A percentile compares a stretch with the other conserved stretches of the same genome.
Conservation (phyloP, 139 green algal species). For the Trebouxia sp. region DNA sequence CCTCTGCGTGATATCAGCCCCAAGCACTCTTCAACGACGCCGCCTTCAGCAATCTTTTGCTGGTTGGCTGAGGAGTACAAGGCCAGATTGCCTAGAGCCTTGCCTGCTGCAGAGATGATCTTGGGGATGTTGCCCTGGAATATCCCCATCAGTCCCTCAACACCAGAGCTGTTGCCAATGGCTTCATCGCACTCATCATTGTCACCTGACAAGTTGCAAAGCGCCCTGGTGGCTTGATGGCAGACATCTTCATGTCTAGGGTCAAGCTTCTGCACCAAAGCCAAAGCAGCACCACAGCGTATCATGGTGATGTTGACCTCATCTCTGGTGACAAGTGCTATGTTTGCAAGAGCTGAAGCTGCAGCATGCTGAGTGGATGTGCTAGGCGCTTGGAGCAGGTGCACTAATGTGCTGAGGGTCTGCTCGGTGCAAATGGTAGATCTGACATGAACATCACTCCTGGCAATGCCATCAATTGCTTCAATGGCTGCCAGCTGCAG, state of each 20-base stretch:
- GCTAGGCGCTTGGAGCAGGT: neutral
- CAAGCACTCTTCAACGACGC: neutral
- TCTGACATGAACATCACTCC: neutral
- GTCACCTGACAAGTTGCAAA: slow-evolving; percentile 17
- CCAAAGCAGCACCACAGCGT: neutral
- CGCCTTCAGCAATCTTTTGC: neutral
- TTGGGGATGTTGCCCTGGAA: neutral
- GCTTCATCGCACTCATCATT: slow-evolving; percentile 15
- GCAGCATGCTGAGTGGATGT: neutral
- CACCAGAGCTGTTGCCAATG: neutral
- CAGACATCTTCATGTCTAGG: neutral
- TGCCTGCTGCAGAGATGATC: neutral
- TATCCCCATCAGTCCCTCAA: neutral
- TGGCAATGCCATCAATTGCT: neutral
- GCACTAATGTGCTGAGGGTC: neutral
- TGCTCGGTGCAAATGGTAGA: neutral
- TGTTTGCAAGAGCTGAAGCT: slow-evolving; percentile 23
- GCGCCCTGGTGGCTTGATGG: slow-evolving; percentile 8
- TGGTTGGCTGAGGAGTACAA: neutral
- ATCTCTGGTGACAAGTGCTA: neutral
- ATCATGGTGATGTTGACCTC: neutral
- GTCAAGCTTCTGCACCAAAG: slow-evolving; percentile 13
- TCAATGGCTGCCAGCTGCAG: slow-evolving; percentile 19
- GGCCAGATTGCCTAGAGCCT: slow-evolving; percentile 2
- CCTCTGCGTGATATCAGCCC: neutral